phyloP scores from a whole-genome alignment of 106 monocot genomes.

The Narthecium ossifragum region DNA sequence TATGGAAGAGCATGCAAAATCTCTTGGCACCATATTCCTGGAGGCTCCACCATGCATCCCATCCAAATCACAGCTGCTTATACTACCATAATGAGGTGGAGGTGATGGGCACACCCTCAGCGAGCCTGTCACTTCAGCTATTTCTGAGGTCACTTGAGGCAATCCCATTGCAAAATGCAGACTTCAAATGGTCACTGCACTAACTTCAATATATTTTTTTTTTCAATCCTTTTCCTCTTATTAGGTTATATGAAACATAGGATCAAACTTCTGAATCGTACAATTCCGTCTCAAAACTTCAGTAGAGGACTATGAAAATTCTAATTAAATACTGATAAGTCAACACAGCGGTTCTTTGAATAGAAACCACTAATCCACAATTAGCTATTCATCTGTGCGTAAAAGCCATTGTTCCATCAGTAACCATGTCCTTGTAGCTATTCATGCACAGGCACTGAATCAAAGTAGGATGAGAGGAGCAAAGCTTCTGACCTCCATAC shows the following conservation, averaged over 20 bases:
- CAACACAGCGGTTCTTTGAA: no score
- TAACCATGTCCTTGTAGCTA: not conserved
- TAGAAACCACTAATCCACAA: no score
- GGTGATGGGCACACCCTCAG: conserved; percentile 32
- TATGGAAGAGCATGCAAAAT: conserved; percentile 24
- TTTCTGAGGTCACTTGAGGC: conserved; percentile 43
- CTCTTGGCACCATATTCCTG: conserved; percentile 12
- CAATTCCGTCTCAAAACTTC: no score
- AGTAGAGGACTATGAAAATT: no score
- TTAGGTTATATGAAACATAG: no score
- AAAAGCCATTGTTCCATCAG: not conserved
- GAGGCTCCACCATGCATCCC: conserved; percentile 30
- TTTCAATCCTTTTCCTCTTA: no score
- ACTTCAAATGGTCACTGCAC: no score
- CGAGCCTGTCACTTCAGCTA: conserved; percentile 26
- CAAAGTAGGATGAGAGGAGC: not conserved
- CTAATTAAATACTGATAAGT: no score
- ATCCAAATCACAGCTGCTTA: conserved; percentile 40
- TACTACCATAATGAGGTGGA: conserved; percentile 24
- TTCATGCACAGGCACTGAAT: not conserved
- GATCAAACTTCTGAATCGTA: no score
- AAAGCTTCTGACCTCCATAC: conserved; percentile 10
- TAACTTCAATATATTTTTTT: no score
- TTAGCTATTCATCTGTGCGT: not conserved
- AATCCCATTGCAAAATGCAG: conserved; percentile 61